These are phyloP conservation scores for Monosporozyma aerobia DNA, from an alignment of 805 yeast species.

Conservation along the genomic window DNA sequence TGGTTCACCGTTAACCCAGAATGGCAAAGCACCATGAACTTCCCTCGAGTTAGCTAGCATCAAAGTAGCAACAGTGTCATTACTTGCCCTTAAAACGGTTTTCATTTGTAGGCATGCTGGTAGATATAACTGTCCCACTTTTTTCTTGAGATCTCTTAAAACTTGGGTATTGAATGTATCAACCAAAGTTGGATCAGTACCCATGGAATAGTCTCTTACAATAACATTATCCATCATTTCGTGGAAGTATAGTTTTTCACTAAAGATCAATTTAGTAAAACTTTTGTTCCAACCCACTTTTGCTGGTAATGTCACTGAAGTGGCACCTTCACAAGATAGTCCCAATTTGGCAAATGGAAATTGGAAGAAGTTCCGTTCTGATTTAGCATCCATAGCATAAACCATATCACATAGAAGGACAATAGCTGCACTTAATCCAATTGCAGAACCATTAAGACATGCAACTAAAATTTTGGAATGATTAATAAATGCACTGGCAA, in stretches of 20 bases:
- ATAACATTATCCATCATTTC: slow-evolving; percentile 56
- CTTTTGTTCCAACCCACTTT: slow-evolving; percentile 68
- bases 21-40: slow-evolving; percentile 55
- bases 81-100: slow-evolving; percentile 27
- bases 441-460: slow-evolving; percentile 80
- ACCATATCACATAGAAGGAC: slow-evolving; percentile 70
- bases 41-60: slow-evolving; percentile 54
- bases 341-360: slow-evolving; percentile 80
- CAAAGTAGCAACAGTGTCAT: slow-evolving; percentile 24
- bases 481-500: slow-evolving; percentile 58
- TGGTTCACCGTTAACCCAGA: slow-evolving; percentile 68
- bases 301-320: slow-evolving; percentile 56
- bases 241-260: slow-evolving; percentile 54
- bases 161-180: slow-evolving; percentile 41
- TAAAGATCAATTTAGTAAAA: slow-evolving; percentile 61
- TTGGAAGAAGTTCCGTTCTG: slow-evolving; percentile 42
- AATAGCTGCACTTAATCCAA: slow-evolving; percentile 69
- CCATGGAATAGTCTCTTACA: slow-evolving; percentile 43
- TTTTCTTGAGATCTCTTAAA: slow-evolving; percentile 31
- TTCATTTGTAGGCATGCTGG: slow-evolving; percentile 39
- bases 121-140: slow-evolving; percentile 31
- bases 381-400: slow-evolving; percentile 45
- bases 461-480: slow-evolving; percentile 64
- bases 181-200: slow-evolving; percentile 19
- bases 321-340: slow-evolving; percentile 73